A percentile compares a stretch with the other conserved stretches of the same genome.
Evolutionary conservation across 129 eudicot species (phyloP).

Genomic region (Dittrichia graveolens): DNA sequence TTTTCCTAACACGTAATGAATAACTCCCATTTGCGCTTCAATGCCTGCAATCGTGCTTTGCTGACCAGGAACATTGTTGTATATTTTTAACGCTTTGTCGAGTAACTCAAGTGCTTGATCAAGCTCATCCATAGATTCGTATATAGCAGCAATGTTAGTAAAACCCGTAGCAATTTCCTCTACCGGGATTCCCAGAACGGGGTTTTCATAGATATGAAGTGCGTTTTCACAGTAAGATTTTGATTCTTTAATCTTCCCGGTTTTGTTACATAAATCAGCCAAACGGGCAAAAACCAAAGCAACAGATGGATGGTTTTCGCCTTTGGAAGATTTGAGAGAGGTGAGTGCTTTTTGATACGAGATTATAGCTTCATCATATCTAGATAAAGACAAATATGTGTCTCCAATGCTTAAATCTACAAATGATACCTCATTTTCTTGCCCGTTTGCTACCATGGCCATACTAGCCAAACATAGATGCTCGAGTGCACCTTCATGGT

Average conservation of each 20-base stretch:
- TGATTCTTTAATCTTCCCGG: conserved; percentile 72
- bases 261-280: conserved; percentile 75
- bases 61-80: conserved; percentile 71
- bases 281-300: conserved; percentile 70
- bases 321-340: conserved; percentile 59
- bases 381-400: conserved; percentile 57
- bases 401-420: conserved; percentile 86
- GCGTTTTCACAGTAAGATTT: conserved; percentile 78
- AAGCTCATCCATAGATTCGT: conserved; percentile 73
- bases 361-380: conserved; percentile 74
- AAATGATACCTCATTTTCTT: conserved; percentile 64
- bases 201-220: conserved; percentile 61
- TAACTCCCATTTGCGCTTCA: conserved; percentile 86
- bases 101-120: conserved; percentile 69
- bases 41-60: conserved; percentile 76
- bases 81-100: conserved; percentile 65
- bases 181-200: conserved; percentile 58
- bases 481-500: conserved; percentile 78
- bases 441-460: conserved; percentile 88
- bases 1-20: conserved; percentile 69
- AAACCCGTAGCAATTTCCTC: conserved; percentile 79
- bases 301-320: conserved; percentile 80
- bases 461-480: conserved; percentile 81
- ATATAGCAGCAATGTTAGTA: conserved; percentile 63
- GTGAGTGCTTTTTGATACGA: conserved; percentile 71